Base-by-base conservation (phyloP, 1,284 basidiomycete species). In the Moniliella sp. region DNA sequence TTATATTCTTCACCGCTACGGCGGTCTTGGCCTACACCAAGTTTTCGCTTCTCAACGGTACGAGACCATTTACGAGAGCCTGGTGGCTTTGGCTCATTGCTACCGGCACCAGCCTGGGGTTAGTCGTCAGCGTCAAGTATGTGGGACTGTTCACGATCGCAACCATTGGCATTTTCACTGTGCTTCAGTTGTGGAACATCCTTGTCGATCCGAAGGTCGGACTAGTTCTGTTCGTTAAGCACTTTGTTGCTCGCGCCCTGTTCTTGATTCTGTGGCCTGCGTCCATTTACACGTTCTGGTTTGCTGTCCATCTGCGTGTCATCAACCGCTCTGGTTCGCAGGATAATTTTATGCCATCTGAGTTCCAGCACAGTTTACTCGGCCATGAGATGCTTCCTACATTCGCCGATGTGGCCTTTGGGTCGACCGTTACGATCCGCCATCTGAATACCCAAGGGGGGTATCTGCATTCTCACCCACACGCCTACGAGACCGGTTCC, bases 91-190 rank as follows among this genome's bases (percentile, higher is more conserved):
- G 82, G 74, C 74, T 97, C 15, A 64, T 70, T 11, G 68, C 91
- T 25, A 79, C 81, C 0, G 91, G 91, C 21, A 65, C 84, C 13
- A 73, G 75, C 0, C 73, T 99, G 12, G 91, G 27, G 82, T 81
- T 83, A 1, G 83, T 91, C 25, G 72, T 78, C 27, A 79, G 75
- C 52, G 84, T 80, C 65, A 99, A 97, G 63, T 97, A 91, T 91
- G 88, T 97, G 32, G 91, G 91, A 4, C 67, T 99, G 18, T 94
- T 99, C 65, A 97, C 86, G n/a, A 83, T 97, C 47, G 83, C 86
- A 4, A 88, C 86, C 3, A 66, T 97, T 34, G 91, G 88, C 11
- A 55, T 79, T 15, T 74, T 74, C 44, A 91, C 84, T 1, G 51
- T 97, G 26, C 65, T 71, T 26, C 88, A 91, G 55, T 68, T 99